Conservation (phyloP, 495 filamentous ascomycete genomes). For the Acidomyces sp. region DNA sequence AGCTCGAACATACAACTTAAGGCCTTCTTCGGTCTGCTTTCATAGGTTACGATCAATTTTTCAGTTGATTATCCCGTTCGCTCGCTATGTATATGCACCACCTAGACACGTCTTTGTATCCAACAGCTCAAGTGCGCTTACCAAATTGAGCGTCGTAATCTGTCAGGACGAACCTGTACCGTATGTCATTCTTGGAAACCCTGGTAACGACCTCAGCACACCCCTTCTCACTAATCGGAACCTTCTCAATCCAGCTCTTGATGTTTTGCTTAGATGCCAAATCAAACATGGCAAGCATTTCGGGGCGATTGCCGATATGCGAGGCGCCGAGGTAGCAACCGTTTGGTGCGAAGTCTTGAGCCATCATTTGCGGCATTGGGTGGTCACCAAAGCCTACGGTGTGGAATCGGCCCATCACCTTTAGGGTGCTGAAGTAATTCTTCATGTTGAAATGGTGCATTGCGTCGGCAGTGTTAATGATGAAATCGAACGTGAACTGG, state of each 20-base stretch:
- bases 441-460: slow-evolving; percentile 54
- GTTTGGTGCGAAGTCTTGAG: slow-evolving; percentile 61
- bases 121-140: slow-evolving; percentile 21
- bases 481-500: slow-evolving; percentile 56
- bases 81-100: too few relatives aligned
- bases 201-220: slow-evolving; percentile 52
- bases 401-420: slow-evolving; percentile 73
- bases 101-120: too few relatives aligned
- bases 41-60: too few relatives aligned
- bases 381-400: slow-evolving; percentile 75
- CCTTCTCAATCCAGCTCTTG: slow-evolving; percentile 67
- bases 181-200: slow-evolving; percentile 55
- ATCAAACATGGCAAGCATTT: slow-evolving; percentile 75
- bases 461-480: slow-evolving; percentile 59
- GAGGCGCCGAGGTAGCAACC: slow-evolving; percentile 70
- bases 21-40: too few relatives aligned
- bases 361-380: slow-evolving; percentile 58
- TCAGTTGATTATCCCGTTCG: too few relatives aligned
- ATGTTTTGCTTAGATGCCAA: slow-evolving; percentile 70
- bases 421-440: slow-evolving; percentile 64
- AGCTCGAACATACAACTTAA: too few relatives aligned
- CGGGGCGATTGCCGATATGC: slow-evolving; percentile 66
- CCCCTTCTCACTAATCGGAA: slow-evolving; percentile 56
- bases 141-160: slow-evolving; percentile 53
- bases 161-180: slow-evolving; percentile 52